These are phyloP conservation scores for Paramarasmius palmivorus DNA, from an alignment of 1,284 basidiomycete species.

Conservation along the genomic window DNA sequence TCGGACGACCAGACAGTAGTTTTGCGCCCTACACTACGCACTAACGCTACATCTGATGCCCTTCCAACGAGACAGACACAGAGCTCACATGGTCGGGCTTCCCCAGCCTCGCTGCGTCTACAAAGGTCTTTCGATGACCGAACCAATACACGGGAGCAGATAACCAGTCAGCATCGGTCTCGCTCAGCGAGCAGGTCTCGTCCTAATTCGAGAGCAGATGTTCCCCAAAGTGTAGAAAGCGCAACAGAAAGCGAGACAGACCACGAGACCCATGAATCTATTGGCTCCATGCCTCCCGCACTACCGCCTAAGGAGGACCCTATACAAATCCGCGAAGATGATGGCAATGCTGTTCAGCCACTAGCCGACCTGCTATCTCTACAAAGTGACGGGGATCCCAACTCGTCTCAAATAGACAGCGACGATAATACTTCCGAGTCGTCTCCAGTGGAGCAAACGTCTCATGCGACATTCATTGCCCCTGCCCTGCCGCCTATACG, in stretches of 20 bases:
- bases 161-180: conserved; percentile 2
- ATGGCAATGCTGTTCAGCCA: conserved; percentile 5
- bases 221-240: conserved; percentile 70
- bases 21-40: conserved; percentile 7
- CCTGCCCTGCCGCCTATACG: conserved; percentile 81
- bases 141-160: neutral
- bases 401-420: conserved; percentile 31
- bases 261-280: conserved; percentile 21
- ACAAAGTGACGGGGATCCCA: conserved; percentile 21
- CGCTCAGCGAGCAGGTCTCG: conserved; percentile 30
- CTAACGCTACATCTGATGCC: conserved; percentile 18
- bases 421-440: conserved; percentile 49
- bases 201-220: conserved; percentile 62
- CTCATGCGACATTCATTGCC: conserved; percentile 73
- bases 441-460: conserved; percentile 62
- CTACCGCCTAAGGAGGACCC: conserved; percentile 51
- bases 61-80: conserved; percentile 24
- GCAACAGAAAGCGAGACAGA: conserved; percentile 60
- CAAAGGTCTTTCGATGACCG: conserved; percentile 24
- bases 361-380: conserved; percentile 5
- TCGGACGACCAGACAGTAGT: conserved; percentile 12
- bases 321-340: neutral
- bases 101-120: conserved; percentile 19
- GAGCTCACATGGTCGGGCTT: conserved; percentile 12
- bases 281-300: conserved; percentile 37